Conservation (phyloP, 2,329 filamentous ascomycete species). For the Hypoxylon sp. region DNA sequence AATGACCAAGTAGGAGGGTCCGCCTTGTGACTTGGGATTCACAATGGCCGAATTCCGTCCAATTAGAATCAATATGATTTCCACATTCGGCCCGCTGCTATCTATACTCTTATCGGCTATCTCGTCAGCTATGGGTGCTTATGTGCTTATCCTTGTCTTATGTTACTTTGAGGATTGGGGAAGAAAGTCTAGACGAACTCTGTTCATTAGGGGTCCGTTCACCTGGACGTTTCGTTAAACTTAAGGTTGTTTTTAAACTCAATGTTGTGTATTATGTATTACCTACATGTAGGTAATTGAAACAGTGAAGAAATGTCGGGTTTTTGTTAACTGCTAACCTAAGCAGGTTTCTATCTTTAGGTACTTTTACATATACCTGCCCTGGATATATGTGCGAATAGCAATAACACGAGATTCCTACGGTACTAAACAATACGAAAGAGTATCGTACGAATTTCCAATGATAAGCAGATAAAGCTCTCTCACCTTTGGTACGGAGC, state of each 20-base stretch:
- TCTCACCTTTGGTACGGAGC: slow-evolving; percentile 25
- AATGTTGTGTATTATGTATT: neutral
- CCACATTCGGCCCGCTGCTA: slow-evolving; percentile 51
- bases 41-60: slow-evolving; percentile 42
- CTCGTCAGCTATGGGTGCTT: slow-evolving; percentile 9
- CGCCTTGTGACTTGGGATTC: slow-evolving; percentile 39
- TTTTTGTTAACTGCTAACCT: no score
- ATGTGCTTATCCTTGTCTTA: slow-evolving; percentile 19
- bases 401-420: slow-evolving; percentile 29
- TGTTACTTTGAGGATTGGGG: slow-evolving; percentile 27
- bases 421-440: slow-evolving; percentile 13
- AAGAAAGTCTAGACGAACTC: slow-evolving; percentile 33
- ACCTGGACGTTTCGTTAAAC: neutral
- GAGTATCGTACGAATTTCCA: slow-evolving; percentile 14
- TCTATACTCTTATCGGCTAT: slow-evolving; percentile 47
- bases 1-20: slow-evolving; percentile 18
- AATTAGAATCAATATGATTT: slow-evolving; percentile 42
- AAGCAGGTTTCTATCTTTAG: slow-evolving; percentile 17
- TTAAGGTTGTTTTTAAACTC: neutral
- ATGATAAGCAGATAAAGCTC: slow-evolving; percentile 18
- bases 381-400: no score
- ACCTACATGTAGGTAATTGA: neutral
- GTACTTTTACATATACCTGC: no score
- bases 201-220: slow-evolving; percentile 21
- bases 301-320: neutral